These are phyloP conservation scores for Pseudogymnoascus sp. DNA, from an alignment of 2,329 filamentous ascomycete genomes.

Conservation along the genomic window DNA sequence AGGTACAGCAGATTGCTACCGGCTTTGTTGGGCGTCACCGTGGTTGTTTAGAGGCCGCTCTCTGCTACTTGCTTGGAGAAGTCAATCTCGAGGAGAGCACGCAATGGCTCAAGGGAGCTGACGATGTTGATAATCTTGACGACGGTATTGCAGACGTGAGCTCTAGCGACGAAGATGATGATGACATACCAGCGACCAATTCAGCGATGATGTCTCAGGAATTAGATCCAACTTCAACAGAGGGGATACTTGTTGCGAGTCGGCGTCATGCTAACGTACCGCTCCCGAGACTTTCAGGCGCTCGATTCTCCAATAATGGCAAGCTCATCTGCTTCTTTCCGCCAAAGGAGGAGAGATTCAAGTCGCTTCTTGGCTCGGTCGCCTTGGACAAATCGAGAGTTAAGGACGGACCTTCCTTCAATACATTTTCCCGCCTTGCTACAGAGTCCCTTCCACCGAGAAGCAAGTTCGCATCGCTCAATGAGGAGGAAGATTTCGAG, in stretches of 20 bases:
- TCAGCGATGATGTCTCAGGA: conserved; percentile 56
- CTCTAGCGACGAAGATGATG: conserved; percentile 76
- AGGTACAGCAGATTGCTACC: conserved; percentile 50
- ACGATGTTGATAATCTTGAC: conserved; percentile 52
- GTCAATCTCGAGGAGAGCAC: conserved; percentile 55
- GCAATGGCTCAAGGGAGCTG: conserved; percentile 54
- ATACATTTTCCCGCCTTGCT: conserved; percentile 56
- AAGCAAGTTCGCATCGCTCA: conserved; percentile 30
- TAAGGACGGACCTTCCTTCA: conserved; percentile 49
- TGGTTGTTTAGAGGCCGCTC: conserved; percentile 56
- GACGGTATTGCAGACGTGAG: conserved; percentile 64
- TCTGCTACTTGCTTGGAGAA: conserved; percentile 59
- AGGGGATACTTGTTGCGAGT: conserved; percentile 46
- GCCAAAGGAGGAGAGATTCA: conserved; percentile 53
- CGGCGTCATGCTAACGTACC: conserved; percentile 50
- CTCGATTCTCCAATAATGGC: conserved; percentile 56
- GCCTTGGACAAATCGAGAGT: conserved; percentile 40
- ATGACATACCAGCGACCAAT: conserved; percentile 31
- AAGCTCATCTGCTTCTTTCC: conserved; percentile 63
- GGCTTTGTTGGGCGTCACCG: conserved; percentile 52
- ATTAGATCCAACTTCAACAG: conserved; percentile 47
- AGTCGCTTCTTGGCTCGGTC: conserved; percentile 42
- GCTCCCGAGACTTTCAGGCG: conserved; percentile 53
- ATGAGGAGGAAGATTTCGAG: conserved; percentile 32
- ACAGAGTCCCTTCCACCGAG: conserved; percentile 43